A percentile compares a stretch with the other conserved stretches of the same genome.
Conservation (phyloP, 495 filamentous ascomycete genomes). For the Penicillium simplicissimum region DNA sequence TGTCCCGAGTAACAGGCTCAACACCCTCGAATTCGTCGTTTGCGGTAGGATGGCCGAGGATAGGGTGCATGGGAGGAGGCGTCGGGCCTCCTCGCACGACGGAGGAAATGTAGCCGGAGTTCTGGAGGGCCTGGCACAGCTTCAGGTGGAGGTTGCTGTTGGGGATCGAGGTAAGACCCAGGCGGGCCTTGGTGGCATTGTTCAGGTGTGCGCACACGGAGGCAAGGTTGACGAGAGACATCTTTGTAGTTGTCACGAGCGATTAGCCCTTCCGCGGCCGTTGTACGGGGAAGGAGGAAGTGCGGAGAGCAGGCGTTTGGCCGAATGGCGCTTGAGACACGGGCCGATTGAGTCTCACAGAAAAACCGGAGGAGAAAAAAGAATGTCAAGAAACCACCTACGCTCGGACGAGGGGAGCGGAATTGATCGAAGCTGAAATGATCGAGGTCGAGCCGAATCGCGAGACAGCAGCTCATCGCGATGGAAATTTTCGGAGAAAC, state of each 20-base stretch:
- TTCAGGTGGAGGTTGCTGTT: constrained; percentile 77
- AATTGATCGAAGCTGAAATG: constrained; percentile 9
- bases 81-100: constrained; percentile 74
- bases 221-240: constrained; percentile 83
- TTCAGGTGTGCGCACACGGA: constrained; percentile 91
- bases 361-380: neutral
- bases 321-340: neutral
- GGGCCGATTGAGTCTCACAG: neutral
- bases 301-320: neutral
- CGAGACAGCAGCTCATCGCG: constrained; percentile 20
- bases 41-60: constrained; percentile 47
- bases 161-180: constrained; percentile 85
- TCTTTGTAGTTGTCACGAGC: constrained; percentile 42
- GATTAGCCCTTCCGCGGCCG: constrained; percentile 26
- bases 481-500: constrained; percentile 52
- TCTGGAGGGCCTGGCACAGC: constrained; percentile 76
- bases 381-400: neutral
- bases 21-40: constrained; percentile 36
- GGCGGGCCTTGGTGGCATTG: constrained; percentile 83
- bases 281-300: constrained; percentile 16
- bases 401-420: neutral
- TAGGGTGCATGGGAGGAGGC: constrained; percentile 59
- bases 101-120: constrained; percentile 75
- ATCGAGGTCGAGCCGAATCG: constrained; percentile 10
- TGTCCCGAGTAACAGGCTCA: constrained; percentile 71